A percentile compares a stretch with the other conserved stretches of the same genome.
Evolutionary conservation across 2,329 filamentous ascomycete genomes (phyloP).

Genomic region (Alternaria panax): DNA sequence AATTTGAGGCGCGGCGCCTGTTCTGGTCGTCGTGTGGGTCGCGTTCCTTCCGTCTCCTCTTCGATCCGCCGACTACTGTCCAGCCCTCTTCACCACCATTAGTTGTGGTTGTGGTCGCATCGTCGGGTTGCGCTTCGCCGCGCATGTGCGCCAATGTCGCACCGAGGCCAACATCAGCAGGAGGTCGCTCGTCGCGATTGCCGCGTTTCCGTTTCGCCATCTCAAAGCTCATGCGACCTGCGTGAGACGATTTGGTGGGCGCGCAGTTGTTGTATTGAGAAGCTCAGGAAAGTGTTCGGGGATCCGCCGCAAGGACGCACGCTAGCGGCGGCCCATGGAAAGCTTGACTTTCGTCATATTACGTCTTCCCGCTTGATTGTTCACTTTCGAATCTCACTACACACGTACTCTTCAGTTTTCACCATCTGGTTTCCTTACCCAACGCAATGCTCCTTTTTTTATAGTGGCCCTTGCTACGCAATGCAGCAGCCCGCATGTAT

Average conservation of each 20-base stretch:
- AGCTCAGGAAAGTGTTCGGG: conserved; percentile 9
- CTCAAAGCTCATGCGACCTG: conserved; percentile 17
- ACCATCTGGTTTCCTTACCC: background rate
- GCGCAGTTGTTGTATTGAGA: conserved; percentile 3
- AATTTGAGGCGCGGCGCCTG: conserved; percentile 1
- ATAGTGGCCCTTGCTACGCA: background rate
- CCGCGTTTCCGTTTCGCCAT: conserved; percentile 45
- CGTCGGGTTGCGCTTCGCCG: conserved; percentile 22
- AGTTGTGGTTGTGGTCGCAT: conserved; percentile 15
- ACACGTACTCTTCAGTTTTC: background rate
- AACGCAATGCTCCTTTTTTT: background rate
- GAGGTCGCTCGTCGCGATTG: conserved; percentile 23
- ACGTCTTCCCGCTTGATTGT: background rate
- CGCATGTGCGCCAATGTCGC: conserved; percentile 40
- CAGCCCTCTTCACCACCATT: conserved; percentile 36
- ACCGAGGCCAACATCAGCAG: conserved; percentile 38
- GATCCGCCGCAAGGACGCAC: background rate
- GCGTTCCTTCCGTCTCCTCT: conserved; percentile 33
- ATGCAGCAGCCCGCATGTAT: background rate
- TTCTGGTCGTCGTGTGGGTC: conserved; percentile 7
- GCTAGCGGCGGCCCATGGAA: background rate
- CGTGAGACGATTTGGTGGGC: background rate
- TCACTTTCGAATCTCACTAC: background rate
- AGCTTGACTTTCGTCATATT: background rate
- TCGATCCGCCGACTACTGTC: conserved; percentile 37